Evolutionary conservation across 768 basidiomycete species (phyloP).

Genomic region (Lepiota venenata): DNA sequence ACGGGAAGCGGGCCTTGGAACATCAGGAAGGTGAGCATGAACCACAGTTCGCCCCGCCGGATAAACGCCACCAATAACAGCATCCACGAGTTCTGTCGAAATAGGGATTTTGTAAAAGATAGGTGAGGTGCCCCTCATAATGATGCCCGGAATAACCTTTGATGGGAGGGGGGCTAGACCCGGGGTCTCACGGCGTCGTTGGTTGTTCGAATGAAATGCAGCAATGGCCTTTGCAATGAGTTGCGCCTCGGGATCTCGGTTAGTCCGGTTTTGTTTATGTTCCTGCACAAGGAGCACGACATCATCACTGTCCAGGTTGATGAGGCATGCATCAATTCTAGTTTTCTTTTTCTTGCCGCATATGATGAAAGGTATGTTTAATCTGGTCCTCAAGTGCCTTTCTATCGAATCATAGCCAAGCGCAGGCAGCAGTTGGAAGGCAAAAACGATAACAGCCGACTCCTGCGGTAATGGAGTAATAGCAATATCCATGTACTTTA

Average conservation of each 20-base stretch:
- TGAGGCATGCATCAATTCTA: conserved; percentile 21
- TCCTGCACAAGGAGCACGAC: conserved; percentile 24
- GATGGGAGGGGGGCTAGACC: conserved; percentile 15
- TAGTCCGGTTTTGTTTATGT: conserved; percentile 19
- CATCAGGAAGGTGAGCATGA: conserved; percentile 16
- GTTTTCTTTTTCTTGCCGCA: not conserved
- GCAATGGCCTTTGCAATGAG: conserved; percentile 30
- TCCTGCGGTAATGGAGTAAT: not conserved
- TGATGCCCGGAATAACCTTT: conserved; percentile 24
- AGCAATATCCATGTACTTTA: conserved; percentile 7
- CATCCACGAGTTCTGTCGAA: conserved; percentile 17
- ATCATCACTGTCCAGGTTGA: conserved; percentile 15
- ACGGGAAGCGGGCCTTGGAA: conserved; percentile 19
- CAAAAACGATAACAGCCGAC: conserved; percentile 9
- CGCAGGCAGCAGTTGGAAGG: conserved; percentile 6
- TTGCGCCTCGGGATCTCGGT: conserved; percentile 28
- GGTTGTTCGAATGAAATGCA: conserved; percentile 26
- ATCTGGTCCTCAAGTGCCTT: not conserved
- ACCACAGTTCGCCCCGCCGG: conserved; percentile 19
- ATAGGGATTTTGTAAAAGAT: conserved; percentile 28
- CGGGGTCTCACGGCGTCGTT: conserved; percentile 7
- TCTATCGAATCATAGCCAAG: conserved; percentile 5
- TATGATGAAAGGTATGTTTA: not conserved
- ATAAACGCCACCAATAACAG: conserved; percentile 16
- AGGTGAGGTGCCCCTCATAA: conserved; percentile 26